phyloP scores from a whole-genome alignment of 441 rosid genomes.

The Brassica balearica region DNA sequence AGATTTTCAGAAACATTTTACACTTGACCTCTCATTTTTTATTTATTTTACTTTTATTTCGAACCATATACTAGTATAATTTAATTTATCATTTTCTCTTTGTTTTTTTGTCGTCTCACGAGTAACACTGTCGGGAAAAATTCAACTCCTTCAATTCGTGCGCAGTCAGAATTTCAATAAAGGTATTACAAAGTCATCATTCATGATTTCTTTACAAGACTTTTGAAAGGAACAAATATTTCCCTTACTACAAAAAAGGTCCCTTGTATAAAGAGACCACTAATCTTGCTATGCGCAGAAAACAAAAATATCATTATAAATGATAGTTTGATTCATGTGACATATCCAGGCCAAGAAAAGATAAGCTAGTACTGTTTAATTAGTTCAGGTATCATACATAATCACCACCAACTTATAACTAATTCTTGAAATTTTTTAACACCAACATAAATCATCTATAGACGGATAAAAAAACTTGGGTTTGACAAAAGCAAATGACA shows the following conservation, averaged over 20 bases:
- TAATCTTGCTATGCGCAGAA: background rate
- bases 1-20: background rate
- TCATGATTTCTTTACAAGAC: conserved; percentile 19
- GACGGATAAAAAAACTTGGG: background rate
- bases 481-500: background rate
- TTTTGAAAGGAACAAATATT: background rate
- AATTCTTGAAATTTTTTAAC: conserved; percentile 16
- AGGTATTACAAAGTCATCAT: conserved; percentile 28
- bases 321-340: background rate
- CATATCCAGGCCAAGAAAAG: background rate
- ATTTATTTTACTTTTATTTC: conserved; percentile 15
- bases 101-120: background rate
- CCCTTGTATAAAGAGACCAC: background rate
- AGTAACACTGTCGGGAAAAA: conserved; percentile 33
- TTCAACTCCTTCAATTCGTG: conserved; percentile 27
- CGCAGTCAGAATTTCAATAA: conserved; percentile 25
- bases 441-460: background rate
- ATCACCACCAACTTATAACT: conserved; percentile 1
- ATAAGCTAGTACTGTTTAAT: background rate
- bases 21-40: conserved; percentile 20
- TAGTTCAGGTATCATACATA: conserved; percentile 12
- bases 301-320: background rate
- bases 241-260: background rate
- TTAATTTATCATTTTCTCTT: background rate
- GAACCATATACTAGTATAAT: background rate